Conservation (phyloP, 176 grass and related monocot genomes). For the Puya raimondii region DNA sequence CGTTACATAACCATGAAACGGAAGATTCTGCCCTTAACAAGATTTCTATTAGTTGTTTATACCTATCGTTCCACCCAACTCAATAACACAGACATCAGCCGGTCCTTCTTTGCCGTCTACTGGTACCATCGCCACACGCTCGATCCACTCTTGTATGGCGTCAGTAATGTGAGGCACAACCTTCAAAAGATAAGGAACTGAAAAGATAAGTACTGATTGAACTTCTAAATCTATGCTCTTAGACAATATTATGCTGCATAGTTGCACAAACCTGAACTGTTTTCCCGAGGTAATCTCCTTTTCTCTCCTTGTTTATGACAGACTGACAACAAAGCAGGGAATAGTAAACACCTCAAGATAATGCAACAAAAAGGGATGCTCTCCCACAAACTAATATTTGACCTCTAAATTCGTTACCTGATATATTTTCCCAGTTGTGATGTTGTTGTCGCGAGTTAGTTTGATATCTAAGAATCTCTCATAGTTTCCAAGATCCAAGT, state of each 20-base stretch:
- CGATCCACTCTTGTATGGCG: slow-evolving; percentile 50
- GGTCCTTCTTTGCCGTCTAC: slow-evolving; percentile 38
- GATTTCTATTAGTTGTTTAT: slow-evolving; percentile 2
- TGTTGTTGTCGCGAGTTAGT: slow-evolving; percentile 41
- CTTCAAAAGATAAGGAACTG: slow-evolving; percentile 14
- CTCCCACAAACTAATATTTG: neutral
- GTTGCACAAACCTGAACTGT: slow-evolving; percentile 37
- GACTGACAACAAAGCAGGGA: slow-evolving; percentile 19
- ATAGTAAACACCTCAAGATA: slow-evolving; percentile 2
- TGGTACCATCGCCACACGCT: slow-evolving; percentile 25
- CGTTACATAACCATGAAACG: neutral
- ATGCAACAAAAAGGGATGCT: slow-evolving; percentile 12
- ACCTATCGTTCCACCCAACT: slow-evolving; percentile 47
- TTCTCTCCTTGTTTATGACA: slow-evolving; percentile 46
- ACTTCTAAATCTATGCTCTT: neutral
- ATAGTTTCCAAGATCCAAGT: slow-evolving; percentile 50
- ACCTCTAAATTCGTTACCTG: slow-evolving; percentile 20
- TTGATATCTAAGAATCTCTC: slow-evolving; percentile 46
- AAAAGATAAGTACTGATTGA: neutral
- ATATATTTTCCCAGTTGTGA: slow-evolving; percentile 47
- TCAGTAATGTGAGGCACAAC: slow-evolving; percentile 48
- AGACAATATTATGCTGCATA: neutral
- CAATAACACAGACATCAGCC: slow-evolving; percentile 45
- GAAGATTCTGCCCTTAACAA: neutral
- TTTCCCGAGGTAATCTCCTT: slow-evolving; percentile 46